Percentiles rank a stretch among this genome's conserved stretches.
Evolutionary conservation across 129 eudicot genomes (phyloP).

Genomic region (Tanacetum coccineum): DNA sequence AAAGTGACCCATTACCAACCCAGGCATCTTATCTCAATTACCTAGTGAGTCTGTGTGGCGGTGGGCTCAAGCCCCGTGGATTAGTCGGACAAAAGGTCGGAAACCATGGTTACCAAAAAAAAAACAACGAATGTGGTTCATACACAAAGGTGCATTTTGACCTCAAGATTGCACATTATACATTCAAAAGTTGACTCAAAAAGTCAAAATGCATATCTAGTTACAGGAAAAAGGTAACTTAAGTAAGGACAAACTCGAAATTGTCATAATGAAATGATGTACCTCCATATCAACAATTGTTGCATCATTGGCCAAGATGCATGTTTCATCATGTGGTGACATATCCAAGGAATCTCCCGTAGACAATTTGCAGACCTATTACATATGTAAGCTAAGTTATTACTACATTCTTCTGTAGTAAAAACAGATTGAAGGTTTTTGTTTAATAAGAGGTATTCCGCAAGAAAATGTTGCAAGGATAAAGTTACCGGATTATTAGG

Average conservation of each 20-base stretch:
- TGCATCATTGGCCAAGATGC: conserved; percentile 79
- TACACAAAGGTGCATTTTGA: no score
- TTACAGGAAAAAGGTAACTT: background rate
- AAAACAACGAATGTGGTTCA: no score
- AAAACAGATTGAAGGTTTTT: background rate
- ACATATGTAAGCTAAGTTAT: background rate
- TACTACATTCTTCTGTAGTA: no score
- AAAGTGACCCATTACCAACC: no score
- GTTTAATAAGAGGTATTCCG: background rate
- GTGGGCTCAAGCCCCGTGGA: no score
- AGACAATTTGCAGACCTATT: conserved; percentile 72
- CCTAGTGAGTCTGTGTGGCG: no score
- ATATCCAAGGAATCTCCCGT: conserved; percentile 93
- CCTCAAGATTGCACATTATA: background rate
- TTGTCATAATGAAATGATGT: conserved; percentile 13
- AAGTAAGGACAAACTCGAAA: background rate
- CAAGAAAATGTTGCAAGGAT: no score
- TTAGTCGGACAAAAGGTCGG: no score
- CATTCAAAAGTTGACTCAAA: background rate
- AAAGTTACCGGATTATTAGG: no score
- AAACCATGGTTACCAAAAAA: no score
- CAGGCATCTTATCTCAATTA: no score
- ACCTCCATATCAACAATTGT: conserved; percentile 97
- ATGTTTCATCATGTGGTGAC: conserved; percentile 74
- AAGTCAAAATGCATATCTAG: background rate